Base-by-base conservation (phyloP, 192 early-diverging fungal species). In the Coemansia sp. region DNA sequence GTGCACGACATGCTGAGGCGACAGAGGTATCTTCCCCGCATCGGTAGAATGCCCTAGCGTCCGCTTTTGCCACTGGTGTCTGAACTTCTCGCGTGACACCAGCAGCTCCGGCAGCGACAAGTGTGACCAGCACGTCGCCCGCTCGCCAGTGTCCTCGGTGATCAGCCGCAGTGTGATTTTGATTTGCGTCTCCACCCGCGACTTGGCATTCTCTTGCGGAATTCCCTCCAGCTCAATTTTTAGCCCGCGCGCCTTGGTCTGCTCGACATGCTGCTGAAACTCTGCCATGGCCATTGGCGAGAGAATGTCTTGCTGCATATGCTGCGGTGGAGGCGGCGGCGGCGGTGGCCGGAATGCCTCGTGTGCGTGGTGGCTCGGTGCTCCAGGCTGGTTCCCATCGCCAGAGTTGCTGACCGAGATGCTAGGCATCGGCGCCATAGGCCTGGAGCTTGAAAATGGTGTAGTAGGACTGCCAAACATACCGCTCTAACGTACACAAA, bases 131-230 rank as follows among this genome's bases (percentile, higher is more conserved):
- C 84, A 76, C 21, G 78, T 81, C 14, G 89, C 88, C 37, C 89
- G 90, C 61, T 89, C 89, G 63, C 90, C 91, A 57, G 83, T 65
- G 43, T 80, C 73, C 24, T 55, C 51, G 13, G 86, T 89, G 1
- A 90, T 84, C 26, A 98, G 83, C 66, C 94, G 92, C 67, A 98
- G 73, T 33, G 91, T 93, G 24, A 96, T 83, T 62, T 94, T 95
- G 70, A 95, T 94, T 79, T 95, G 95, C 20, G 95, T 98, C 80
- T 98, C 94, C 38, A 96, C 95, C 6, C 95, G 82, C 10, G 93
- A 95, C 73, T 94, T 93, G 31, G 91, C 91, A 28, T 82, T 82
- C 36, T 82, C 79, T 33, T 45, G 58, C 28, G 79, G 65, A n/a
- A 82, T 76, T 16, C 79, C 79, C 24, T 82, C 79, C 23, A 82